Conservation (phyloP, 371 early-diverging fungal species). For the Nematocida minor region DNA sequence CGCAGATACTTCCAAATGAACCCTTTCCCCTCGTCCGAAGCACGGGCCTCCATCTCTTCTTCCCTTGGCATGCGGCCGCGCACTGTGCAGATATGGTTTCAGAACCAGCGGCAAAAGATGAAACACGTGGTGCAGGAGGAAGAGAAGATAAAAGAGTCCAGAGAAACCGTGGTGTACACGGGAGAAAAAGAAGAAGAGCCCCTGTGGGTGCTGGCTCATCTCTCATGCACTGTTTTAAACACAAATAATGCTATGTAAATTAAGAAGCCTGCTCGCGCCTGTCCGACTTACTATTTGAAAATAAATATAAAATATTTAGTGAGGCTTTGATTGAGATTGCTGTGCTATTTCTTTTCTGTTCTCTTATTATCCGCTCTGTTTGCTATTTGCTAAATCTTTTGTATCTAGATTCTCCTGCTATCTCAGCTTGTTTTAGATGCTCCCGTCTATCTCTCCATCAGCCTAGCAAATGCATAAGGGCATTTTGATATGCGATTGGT, state of each 20-base stretch:
- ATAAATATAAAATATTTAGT: too few species aligned
- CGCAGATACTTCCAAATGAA: conserved; percentile 55
- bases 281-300: not conserved
- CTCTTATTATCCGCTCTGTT: too few species aligned
- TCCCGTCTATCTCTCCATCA: too few species aligned
- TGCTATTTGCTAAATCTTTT: too few species aligned
- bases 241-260: conserved; percentile 30
- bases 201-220: conserved; percentile 44
- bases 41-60: conserved; percentile 53
- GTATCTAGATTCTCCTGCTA: too few species aligned
- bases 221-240: conserved; percentile 41
- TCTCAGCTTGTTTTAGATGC: too few species aligned
- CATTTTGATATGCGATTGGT: too few species aligned
- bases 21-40: conserved; percentile 61
- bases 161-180: not conserved
- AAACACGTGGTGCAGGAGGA: conserved; percentile 52
- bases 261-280: not conserved
- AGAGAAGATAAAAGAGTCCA: conserved; percentile 17
- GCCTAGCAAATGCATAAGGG: too few species aligned
- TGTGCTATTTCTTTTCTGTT: too few species aligned
- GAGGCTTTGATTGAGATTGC: too few species aligned
- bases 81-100: conserved; percentile 66
- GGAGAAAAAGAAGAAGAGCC: conserved; percentile 50
- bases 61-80: conserved; percentile 56
- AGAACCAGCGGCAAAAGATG: conserved; percentile 64